These are phyloP conservation scores for Hymenoscyphus infarciens DNA, from an alignment of 2,329 filamentous ascomycete genomes.

Conservation along the genomic window DNA sequence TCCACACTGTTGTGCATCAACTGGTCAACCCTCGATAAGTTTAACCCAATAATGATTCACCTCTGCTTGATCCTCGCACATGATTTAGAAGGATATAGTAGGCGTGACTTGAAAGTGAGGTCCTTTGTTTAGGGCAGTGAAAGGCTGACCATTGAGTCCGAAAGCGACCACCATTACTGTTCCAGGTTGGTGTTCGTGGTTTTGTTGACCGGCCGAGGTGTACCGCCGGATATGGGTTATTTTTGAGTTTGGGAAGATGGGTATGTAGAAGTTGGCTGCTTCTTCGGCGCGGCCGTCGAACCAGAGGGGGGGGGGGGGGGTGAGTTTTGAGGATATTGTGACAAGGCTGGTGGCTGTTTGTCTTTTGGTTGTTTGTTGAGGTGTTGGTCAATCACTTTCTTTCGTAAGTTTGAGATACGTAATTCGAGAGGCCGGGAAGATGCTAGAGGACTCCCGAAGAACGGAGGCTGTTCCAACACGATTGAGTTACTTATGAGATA, in stretches of 20 bases:
- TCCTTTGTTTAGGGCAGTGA: constrained; percentile 44
- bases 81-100: constrained; percentile 43
- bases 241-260: constrained; percentile 41
- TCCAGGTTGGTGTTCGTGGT: neutral
- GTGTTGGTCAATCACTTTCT: neutral
- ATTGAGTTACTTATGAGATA: too few relatives aligned
- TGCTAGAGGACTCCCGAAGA: too few relatives aligned
- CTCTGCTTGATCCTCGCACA: constrained; percentile 45
- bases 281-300: constrained; percentile 42
- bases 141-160: constrained; percentile 32
- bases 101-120: constrained; percentile 40
- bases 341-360: neutral
- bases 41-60: constrained; percentile 46
- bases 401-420: neutral
- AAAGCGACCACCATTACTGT: neutral
- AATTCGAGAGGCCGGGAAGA: too few relatives aligned
- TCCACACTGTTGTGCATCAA: constrained; percentile 40
- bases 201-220: constrained; percentile 24
- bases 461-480: too few relatives aligned
- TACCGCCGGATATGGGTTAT: constrained; percentile 35
- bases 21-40: constrained; percentile 41
- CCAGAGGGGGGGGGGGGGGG: constrained; percentile 39
- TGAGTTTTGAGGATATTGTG: constrained; percentile 3
- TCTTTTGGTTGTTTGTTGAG: neutral
- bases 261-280: constrained; percentile 41